Evolutionary conservation across 495 filamentous ascomycete genomes (phyloP), one percentile per base, ranked within the genome.

Genomic region (Podospora fimiseda): DNA sequence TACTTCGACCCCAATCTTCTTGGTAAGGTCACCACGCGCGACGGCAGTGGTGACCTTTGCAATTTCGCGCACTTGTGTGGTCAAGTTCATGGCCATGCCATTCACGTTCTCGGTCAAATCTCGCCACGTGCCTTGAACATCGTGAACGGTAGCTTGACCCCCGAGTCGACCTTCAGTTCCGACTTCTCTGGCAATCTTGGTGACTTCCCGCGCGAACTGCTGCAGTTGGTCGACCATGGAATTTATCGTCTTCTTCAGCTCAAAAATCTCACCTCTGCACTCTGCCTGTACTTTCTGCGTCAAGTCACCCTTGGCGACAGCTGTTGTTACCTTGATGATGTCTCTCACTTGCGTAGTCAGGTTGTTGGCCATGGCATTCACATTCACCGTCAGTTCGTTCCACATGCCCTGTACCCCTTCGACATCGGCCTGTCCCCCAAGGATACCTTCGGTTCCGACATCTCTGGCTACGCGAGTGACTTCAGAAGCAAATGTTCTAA

Each of bases 291-390:
- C 93, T 72, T 96, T 96, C 64, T 95, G 90, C 2, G 91, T 97
- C 56, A 98, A 77, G 70, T 98, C 90, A 74, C 90, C 90, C 74
- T 89, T 89, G 53, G 93, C 93, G 41, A 98, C 93, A 49, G 92
- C 92, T 33, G 94, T 96, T n/a, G 93, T 98, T 56, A 98, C 93
- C 51, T 91, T 92, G 40, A 93, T 93, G 66, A 98, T 98, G 74
- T 96, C 94, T 69, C 93, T 85, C 57, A 98, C 93, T 80, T 98
- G 93, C 3, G 89, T 95, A 0, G 93, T 98, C 13, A 98, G 80
- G 65, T 96, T 96, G 64, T 92, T 91, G 58, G 93, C 93, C 90
- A 96, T 95, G 39, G 92, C 92, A 62, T 98, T 98, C 58, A 98
- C 93, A 69, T 95, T 99, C 57, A 96, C 85, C 0, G 93, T 99